A percentile compares a stretch with the other conserved stretches of the same genome.
phyloP scores from a whole-genome alignment of 2,329 filamentous ascomycete genomes.

The Periconia macrospinosa region DNA sequence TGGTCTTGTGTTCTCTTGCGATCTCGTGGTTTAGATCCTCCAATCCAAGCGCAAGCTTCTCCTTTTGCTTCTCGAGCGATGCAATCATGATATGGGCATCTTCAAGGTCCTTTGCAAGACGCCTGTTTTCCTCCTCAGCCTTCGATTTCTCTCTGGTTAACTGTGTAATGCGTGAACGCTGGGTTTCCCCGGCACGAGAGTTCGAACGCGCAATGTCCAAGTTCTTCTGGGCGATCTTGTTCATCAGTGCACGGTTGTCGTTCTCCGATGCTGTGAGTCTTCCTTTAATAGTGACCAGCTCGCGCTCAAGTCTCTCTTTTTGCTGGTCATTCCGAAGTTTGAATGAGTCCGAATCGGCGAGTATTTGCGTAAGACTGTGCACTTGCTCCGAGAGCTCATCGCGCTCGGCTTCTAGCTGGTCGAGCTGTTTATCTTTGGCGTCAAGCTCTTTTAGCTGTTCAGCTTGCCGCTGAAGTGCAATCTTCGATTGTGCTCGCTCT shows the following conservation, averaged over 20 bases:
- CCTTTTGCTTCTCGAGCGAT: slow-evolving; percentile 88
- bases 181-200: slow-evolving; percentile 81
- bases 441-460: slow-evolving; percentile 80
- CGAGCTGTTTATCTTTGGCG: slow-evolving; percentile 72
- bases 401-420: slow-evolving; percentile 79
- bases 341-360: slow-evolving; percentile 86
- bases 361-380: slow-evolving; percentile 82
- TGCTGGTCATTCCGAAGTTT: slow-evolving; percentile 88
- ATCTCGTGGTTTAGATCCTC: slow-evolving; percentile 94
- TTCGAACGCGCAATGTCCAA: slow-evolving; percentile 91
- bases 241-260: slow-evolving; percentile 90
- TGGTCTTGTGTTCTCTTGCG: slow-evolving; percentile 84
- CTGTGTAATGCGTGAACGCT: slow-evolving; percentile 72
- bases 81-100: slow-evolving; percentile 82
- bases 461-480: slow-evolving; percentile 78
- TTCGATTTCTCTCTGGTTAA: slow-evolving; percentile 82
- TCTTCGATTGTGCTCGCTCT: slow-evolving; percentile 75
- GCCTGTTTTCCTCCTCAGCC: slow-evolving; percentile 79
- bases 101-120: slow-evolving; percentile 79
- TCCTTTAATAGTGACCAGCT: slow-evolving; percentile 87
- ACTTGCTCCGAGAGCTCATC: slow-evolving; percentile 76
- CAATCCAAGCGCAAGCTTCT: slow-evolving; percentile 83
- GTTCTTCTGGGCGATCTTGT: slow-evolving; percentile 97
- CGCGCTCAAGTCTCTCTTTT: slow-evolving; percentile 89
- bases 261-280: slow-evolving; percentile 91